These are phyloP conservation scores for Simplicillium aogashimaense DNA, from an alignment of 2,329 filamentous ascomycete species.

Conservation along the genomic window DNA sequence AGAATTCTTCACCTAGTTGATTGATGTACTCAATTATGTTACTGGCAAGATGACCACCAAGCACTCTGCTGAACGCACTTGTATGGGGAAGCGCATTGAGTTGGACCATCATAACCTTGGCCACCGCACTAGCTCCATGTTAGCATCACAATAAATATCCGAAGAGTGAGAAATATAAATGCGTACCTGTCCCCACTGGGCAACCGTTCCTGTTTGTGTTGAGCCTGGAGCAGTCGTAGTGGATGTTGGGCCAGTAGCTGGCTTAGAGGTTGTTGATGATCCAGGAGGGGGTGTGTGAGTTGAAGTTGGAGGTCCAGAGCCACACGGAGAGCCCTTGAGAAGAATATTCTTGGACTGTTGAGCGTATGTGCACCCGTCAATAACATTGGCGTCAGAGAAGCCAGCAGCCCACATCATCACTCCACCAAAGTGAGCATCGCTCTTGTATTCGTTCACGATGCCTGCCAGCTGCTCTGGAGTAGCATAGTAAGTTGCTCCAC, in stretches of 20 bases:
- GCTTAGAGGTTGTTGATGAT: conserved; percentile 1
- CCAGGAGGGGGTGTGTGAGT: not conserved
- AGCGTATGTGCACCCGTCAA: conserved; percentile 28
- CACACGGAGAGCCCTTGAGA: conserved; percentile 5
- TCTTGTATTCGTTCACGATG: conserved; percentile 18
- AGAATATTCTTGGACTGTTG: conserved; percentile 27
- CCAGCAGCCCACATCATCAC: conserved; percentile 32
- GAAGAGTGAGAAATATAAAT: not conserved
- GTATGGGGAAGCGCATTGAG: conserved; percentile 1
- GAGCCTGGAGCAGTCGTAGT: conserved; percentile 2
- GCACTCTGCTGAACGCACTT: conserved; percentile 3
- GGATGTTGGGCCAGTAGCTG: not conserved
- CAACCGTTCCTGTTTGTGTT: conserved; percentile 1
- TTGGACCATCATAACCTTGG: conserved; percentile 4
- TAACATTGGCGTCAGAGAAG: conserved; percentile 23
- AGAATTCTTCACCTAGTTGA: not conserved
- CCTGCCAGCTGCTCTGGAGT: conserved; percentile 18
- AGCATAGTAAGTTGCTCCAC: conserved; percentile 23
- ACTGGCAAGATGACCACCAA: conserved; percentile 7
- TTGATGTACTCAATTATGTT: not conserved
- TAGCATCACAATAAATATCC: not conserved
- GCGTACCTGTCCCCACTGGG: conserved; percentile 7
- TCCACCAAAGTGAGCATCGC: conserved; percentile 20
- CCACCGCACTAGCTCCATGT: conserved; percentile 4
- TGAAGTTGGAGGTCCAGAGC: conserved; percentile 1